Evolutionary conservation across 805 yeast genomes (phyloP).

Genomic region (Ogataea degrootiae): DNA sequence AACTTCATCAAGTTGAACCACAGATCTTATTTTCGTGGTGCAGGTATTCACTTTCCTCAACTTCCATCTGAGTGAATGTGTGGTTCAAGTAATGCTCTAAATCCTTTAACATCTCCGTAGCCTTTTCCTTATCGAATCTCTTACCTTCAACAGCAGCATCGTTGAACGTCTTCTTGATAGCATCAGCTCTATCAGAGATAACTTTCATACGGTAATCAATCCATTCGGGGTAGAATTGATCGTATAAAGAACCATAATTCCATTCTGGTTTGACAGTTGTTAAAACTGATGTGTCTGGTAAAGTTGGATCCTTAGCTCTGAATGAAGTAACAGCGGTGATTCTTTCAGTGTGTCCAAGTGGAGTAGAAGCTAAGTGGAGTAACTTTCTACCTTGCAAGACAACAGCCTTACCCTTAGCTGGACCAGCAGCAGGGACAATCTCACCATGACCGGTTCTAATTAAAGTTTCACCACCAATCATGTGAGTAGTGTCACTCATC

Average conservation of each 20-base stretch:
- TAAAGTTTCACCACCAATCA: constrained; percentile 60
- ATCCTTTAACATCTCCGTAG: constrained; percentile 29
- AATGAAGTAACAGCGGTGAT: constrained; percentile 39
- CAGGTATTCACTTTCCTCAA: constrained; percentile 23
- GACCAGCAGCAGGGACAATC: constrained; percentile 33
- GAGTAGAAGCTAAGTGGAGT: constrained; percentile 43
- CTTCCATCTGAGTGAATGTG: constrained; percentile 33
- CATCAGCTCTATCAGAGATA: constrained; percentile 27
- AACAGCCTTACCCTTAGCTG: constrained; percentile 44
- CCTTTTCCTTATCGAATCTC: constrained; percentile 33
- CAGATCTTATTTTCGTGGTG: neutral
- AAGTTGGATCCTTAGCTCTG: constrained; percentile 35
- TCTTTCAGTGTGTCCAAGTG: constrained; percentile 37
- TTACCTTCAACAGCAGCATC: constrained; percentile 20
- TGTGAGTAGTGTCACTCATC: constrained; percentile 52
- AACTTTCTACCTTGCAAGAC: constrained; percentile 44
- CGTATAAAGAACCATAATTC: constrained; percentile 33
- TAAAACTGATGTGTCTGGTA: constrained; percentile 36
- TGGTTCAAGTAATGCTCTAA: constrained; percentile 23
- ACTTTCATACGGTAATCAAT: constrained; percentile 34
- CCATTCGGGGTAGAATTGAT: constrained; percentile 37
- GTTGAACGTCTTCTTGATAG: constrained; percentile 23
- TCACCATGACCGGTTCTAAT: constrained; percentile 42
- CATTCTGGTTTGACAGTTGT: constrained; percentile 38
- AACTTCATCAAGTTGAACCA: too few relatives aligned